A percentile compares a stretch with the other conserved stretches of the same genome.
phyloP scores from a whole-genome alignment of 1,284 basidiomycete genomes.

The Cryptococcus sp. region DNA sequence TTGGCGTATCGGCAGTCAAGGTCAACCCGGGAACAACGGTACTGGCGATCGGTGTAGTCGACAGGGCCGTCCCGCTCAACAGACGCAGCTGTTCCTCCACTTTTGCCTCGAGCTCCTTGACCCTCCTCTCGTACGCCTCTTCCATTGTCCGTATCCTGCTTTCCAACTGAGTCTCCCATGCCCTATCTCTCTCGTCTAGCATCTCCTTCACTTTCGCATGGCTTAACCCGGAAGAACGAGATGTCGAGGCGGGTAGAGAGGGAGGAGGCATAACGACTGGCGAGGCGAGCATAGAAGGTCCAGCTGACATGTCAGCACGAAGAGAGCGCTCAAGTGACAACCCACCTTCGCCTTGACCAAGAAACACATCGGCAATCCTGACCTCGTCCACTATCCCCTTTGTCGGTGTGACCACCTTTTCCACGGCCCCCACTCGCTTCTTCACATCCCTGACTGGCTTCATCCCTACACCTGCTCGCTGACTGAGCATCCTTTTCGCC shows the following conservation, averaged over 20 bases:
- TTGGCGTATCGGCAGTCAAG: constrained; percentile 3
- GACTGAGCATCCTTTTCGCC: constrained; percentile 10
- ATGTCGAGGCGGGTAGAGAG: not conserved
- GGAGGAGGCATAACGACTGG: not conserved
- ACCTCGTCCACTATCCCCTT: not conserved
- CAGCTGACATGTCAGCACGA: not conserved
- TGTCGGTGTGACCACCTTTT: not conserved
- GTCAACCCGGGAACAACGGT: not conserved
- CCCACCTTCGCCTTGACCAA: not conserved
- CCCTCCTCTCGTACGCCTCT: constrained; percentile 9
- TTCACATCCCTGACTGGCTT: constrained; percentile 1
- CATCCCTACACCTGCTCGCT: constrained; percentile 4
- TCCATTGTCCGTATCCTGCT: constrained; percentile 8
- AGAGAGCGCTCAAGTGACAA: not conserved
- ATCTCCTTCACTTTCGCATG: constrained; percentile 2
- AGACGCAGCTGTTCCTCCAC: constrained; percentile 9
- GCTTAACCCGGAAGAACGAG: not conserved
- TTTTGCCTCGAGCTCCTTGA: constrained; percentile 18
- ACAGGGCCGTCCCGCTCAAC: not conserved
- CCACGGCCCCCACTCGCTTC: not conserved
- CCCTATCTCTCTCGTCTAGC: constrained; percentile 9
- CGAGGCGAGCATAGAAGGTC: not conserved
- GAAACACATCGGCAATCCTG: not conserved
- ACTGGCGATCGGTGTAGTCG: not conserved
- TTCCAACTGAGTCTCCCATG: constrained; percentile 11